Conservation (phyloP, 2,329 filamentous ascomycete species). For the Aspergillus tubingensis region DNA sequence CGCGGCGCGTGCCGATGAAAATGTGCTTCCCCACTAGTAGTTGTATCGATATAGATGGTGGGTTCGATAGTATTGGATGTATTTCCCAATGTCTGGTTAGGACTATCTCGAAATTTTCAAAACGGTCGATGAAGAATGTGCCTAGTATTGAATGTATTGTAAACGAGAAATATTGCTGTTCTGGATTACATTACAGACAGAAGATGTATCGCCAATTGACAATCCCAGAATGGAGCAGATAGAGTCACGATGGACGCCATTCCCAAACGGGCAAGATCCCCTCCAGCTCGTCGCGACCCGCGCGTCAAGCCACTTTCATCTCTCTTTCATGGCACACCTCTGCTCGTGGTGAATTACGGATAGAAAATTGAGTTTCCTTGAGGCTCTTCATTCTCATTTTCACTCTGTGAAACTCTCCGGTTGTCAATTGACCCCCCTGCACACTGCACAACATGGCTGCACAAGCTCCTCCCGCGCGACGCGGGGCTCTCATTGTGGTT, state of each 20-base stretch:
- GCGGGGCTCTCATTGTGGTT: conserved; percentile 77
- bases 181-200: background rate
- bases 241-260: too few relatives aligned
- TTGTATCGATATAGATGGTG: too few relatives aligned
- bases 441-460: conserved; percentile 17
- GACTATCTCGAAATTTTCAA: background rate
- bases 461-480: conserved; percentile 27
- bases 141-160: too few relatives aligned
- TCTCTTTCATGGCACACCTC: too few relatives aligned
- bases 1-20: conserved; percentile 2
- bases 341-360: too few relatives aligned
- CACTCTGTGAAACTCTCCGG: background rate
- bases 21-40: conserved; percentile 9
- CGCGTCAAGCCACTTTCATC: too few relatives aligned
- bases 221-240: too few relatives aligned
- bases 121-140: too few relatives aligned
- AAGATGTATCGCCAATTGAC: background rate
- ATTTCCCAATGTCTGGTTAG: too few relatives aligned
- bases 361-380: background rate
- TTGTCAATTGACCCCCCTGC: background rate
- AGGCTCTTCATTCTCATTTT: background rate
- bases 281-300: too few relatives aligned
- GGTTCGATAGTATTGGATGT: background rate
- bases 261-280: too few relatives aligned
- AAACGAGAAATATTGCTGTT: background rate